Evolutionary conservation across 345 rosid genomes (phyloP), one percentile per base, ranked within the genome.

Genomic region (Hibiscus mutabilis): DNA sequence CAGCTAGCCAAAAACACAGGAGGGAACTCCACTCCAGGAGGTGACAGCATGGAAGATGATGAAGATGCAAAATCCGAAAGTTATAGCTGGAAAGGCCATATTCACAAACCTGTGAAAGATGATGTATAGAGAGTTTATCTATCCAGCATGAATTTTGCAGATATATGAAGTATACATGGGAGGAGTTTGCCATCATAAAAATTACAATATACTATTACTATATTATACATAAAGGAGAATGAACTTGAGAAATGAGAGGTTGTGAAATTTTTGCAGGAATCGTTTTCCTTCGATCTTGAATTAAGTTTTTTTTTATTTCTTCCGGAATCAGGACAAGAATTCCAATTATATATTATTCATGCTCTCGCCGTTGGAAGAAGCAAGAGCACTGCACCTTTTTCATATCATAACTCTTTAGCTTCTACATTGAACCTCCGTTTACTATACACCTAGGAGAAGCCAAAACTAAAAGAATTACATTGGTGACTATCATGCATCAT

Each of bases 41-140:
- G 81, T n/a, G 96, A 94, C 69, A 83, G 87, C 81, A 78, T 86
- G 83, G 96, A 88, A 78, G 93, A 91, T 49, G 93, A 89, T 37
- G 90, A 90, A 65, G 96, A 91, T 70, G 87, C 84, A 68, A 87
- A 86, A 73, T 90, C 92, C 5, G 91, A 92, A 79, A 82, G 82
- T 61, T 84, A 75, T 75, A 87, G 88, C 88, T 85, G 86, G 90
- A 90, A 75, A 83, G 79, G 80, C 70, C 86, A 82, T 40, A 60
- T 62, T 70, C 78, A 73, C 61, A 77, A 81, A 78, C 75, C 84
- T 8, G 77, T 75, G 73, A 83, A 78, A 74, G 77, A 69, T 59
- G 85, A 70, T 76, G 86, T 78, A 83, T 87, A 88, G 84, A 73
- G 83, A 71, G 82, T 77, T 52, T 70, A 58, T 76, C 72, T 70